Evolutionary conservation across 495 filamentous ascomycete genomes (phyloP), one percentile per base, ranked within the genome.

Genomic region (Penicillium soppii): DNA sequence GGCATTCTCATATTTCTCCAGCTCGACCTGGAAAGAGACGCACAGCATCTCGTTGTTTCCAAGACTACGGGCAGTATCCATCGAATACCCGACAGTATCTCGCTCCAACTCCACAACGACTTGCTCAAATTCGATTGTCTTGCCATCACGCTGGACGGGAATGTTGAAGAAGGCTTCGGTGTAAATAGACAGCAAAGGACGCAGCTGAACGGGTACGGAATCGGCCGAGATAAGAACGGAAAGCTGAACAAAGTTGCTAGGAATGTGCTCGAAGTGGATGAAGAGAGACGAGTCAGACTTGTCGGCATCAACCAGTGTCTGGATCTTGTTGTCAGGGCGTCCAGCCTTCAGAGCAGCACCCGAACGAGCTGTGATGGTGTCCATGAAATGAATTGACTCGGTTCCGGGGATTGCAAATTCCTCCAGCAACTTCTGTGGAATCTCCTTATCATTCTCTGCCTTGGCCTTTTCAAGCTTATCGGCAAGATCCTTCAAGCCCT

Each of bases 211-310:
- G 0, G 90, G 87, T 0, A 96, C 74, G 17, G 82, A 72, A 13
- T 82, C 82, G 2, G 90, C 92, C 39, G 89, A 89, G 29, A 97
- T 66, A 33, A 95, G 77, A 15, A 96, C 66, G 7, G 79, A 84
- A 10, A 97, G 70, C 51, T 89, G 84, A 36, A 96, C 90, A 62
- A 99, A 99, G 58, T 88, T 92, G 37, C 88, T 92, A 26, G 84
- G 82, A 26, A 96, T 87, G 58, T 95, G 82, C 72, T 99, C 94
- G 58, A 94, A 99, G 69, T 99, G 95, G n/a, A 99, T 78, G 68
- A 96, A 99, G 2, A 96, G 75, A 1, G 92, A 89, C 30, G 82
- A 56, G 41, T 79, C 77, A 3, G 77, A 56, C 7, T 78, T 74
- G 45, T 91, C 84, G 19, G 78, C 74, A 59, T 96, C 89, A 42